Base-by-base conservation (phyloP, 2,329 filamentous ascomycete genomes). In the Monosporascus sp. region DNA sequence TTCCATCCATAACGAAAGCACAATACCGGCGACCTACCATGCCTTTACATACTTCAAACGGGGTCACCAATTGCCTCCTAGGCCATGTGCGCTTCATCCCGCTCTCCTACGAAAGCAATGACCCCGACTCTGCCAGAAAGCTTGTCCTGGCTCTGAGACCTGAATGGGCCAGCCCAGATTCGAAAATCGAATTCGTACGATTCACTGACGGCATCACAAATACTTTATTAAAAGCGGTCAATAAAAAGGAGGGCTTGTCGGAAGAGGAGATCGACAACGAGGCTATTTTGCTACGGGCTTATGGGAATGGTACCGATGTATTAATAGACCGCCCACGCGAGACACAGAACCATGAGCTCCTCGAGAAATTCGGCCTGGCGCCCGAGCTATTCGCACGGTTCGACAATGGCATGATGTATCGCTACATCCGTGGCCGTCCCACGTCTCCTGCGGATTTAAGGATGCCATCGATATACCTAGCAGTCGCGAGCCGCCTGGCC, bases 181-280 rank as follows among this genome's bases (percentile, higher is more conserved):
- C 89, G 53, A 82, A 86, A 44, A 81, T 99, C 64, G 86, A 94
- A 66, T 90, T 97, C 68, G 81, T 91, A 61, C 87, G 89, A 59
- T 99, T 97, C 76, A 99, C 91, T 40, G 94, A 99, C 66, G 94
- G 94, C 67, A 99, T 97, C 74, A 99, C 94, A 61, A 99, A 99
- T 74, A 97, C 92, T 49, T 77, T 93, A 48, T 78, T 91, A 59
- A 92, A 92, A 70, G 85, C 86, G n/a, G 74, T 88, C 66, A 90
- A 90, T 69, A 82, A 78, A 61, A 78, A 78, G 53, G 78, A 83
- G 16, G 86, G 83, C 49, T 73, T 81, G 57, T 82, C 84, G 27
- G 73, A 84, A 54, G 77, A 85, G 53, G 77, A 89, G 63, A 77
- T 88, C 63, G 66, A 70, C 52, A 81, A 82, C 57, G 90, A 96